Conservation (phyloP, 208 protist genomes). For the Vickermania ingenoplastis region DNA sequence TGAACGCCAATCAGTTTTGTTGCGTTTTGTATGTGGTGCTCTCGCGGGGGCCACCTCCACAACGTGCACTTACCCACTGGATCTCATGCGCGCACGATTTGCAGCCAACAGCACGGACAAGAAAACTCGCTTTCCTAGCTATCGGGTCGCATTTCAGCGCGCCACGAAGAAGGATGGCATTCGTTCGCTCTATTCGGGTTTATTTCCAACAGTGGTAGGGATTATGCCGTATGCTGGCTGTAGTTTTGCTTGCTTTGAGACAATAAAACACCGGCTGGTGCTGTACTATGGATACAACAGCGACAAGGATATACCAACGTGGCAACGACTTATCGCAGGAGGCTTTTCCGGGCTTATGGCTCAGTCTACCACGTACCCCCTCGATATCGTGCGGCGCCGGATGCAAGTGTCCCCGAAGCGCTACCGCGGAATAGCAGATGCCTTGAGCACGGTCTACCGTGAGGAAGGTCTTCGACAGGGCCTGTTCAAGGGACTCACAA, state of each 20-base stretch:
- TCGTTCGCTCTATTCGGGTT: conserved; percentile 67
- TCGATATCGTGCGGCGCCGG: conserved; percentile 90
- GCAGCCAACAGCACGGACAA: conserved; percentile 52
- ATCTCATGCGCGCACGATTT: conserved; percentile 89
- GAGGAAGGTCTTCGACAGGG: conserved; percentile 72
- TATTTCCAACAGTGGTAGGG: conserved; percentile 87
- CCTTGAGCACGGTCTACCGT: conserved; percentile 48
- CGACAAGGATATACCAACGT: conserved; percentile 59
- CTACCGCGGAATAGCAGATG: conserved; percentile 61
- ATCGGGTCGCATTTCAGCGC: conserved; percentile 50
- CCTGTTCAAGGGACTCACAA: conserved; percentile 85
- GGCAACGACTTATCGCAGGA: conserved; percentile 67
- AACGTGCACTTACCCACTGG: conserved; percentile 89
- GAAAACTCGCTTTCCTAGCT: conserved; percentile 63
- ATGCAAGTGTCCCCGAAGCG: conserved; percentile 83
- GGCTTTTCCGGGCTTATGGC: conserved; percentile 82
- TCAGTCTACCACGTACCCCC: conserved; percentile 90
- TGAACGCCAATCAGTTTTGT: conserved; percentile 31
- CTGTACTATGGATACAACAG: conserved; percentile 29
- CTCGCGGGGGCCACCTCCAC: conserved; percentile 89
- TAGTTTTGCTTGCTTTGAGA: conserved; percentile 90
- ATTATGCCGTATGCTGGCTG: conserved; percentile 92
- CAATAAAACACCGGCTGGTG: conserved; percentile 70
- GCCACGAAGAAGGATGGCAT: conserved; percentile 45
- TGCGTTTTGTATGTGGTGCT: conserved; percentile 79